Base-by-base conservation (phyloP, 371 early-diverging fungal species). In the Saksenaea oblongispora region DNA sequence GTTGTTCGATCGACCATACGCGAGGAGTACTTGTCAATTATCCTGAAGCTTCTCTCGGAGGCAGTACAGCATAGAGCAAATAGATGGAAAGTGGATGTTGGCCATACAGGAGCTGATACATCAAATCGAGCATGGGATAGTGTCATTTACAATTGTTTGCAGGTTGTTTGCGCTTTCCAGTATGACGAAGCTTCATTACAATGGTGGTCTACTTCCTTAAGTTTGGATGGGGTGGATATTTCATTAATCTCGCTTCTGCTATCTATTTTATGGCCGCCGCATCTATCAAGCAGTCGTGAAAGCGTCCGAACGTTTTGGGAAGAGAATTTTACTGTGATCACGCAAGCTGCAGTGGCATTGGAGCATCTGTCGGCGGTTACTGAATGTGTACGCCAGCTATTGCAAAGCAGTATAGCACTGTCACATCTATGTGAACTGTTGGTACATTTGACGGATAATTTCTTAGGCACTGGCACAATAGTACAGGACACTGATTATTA, bases 351-450 rank as follows among this genome's bases (percentile, higher is more conserved):
- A 11, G 39, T 61, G 1, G 34, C 64, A 15, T 14, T 71, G 41
- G 65, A 71, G 9, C 62, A 67, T n/a, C 39, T 64, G 14, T 55
- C 64, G 2, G 11, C 54, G 13, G 3, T 61, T 24, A 17, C 68
- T 14, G 62, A 62, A 10, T 62, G 58, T 57, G 64, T 59, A 28
- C 31, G 37, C 8, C 80, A 85, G 27, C 69, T 89, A 22, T 62
- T 81, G 26, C 84, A 84, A 34, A 82, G 82, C 34, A 86, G 87
- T 54, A 67, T 66, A 18, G 72, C 83, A 54, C 74, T 94, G 31
- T 89, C 90, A 65, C 54, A 24, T 18, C 28, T 63, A 17, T 54
- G 56, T 24, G 11, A 27, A 35, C 41, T 58, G 22, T 24, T 58
- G 42, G 9, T 58, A n/a, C 26, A 47, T n/a, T 47, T 47, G 51